These are phyloP conservation scores for Quercus glauca DNA, from an alignment of 306 rosid species.

Conservation along the genomic window DNA sequence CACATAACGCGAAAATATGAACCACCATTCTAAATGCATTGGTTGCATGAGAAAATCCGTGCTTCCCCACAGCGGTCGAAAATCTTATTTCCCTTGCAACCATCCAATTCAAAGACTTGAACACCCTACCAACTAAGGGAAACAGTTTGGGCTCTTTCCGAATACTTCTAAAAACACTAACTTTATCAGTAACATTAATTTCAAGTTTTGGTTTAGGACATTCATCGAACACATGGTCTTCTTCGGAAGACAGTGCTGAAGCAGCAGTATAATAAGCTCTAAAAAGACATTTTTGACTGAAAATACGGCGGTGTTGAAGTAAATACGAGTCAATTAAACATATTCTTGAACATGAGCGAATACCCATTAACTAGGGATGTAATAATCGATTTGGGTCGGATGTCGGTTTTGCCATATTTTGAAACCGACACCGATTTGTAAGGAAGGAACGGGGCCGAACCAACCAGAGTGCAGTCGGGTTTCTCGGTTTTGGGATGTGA, in stretches of 20 bases:
- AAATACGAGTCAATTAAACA: conserved; percentile 20
- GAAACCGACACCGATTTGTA: too few relatives aligned
- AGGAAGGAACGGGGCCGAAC: too few relatives aligned
- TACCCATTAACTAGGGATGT: conserved; percentile 36
- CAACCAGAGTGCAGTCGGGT: too few relatives aligned
- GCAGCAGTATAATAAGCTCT: conserved; percentile 34
- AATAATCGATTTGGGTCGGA: background rate
- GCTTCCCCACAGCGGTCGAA: conserved; percentile 34
- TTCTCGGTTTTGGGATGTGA: too few relatives aligned
- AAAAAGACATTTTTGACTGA: conserved; percentile 10
- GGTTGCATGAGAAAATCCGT: conserved; percentile 48
- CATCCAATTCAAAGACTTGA: conserved; percentile 53
- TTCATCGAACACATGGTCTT: conserved; percentile 46
- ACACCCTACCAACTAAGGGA: conserved; percentile 39
- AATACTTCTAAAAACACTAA: background rate
- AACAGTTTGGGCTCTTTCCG: conserved; percentile 15
- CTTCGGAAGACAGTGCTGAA: conserved; percentile 34
- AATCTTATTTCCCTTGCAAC: conserved; percentile 43
- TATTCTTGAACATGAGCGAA: conserved; percentile 32
- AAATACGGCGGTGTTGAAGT: conserved; percentile 14
- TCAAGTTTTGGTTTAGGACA: conserved; percentile 29
- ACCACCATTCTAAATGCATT: conserved; percentile 42
- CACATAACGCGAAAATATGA: conserved; percentile 50
- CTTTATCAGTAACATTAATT: background rate
- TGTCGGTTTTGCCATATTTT: too few relatives aligned